Base-by-base conservation (phyloP, 768 basidiomycete genomes). In the Phaeolepiota aurea region DNA sequence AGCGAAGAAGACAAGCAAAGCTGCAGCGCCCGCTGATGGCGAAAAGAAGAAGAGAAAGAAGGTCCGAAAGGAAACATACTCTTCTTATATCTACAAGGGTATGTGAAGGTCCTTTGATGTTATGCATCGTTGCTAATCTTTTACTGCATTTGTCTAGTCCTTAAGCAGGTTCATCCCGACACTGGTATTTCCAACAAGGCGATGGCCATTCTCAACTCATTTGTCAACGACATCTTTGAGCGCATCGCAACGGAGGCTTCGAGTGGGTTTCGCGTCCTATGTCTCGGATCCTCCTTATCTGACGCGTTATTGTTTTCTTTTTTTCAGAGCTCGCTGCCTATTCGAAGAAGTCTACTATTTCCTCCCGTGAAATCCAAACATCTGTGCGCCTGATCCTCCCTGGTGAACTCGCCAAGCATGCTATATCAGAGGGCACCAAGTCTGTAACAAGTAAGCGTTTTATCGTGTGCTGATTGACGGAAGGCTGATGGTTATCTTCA, bases 311-410 rank as follows among this genome's bases (percentile, higher is more conserved):
- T n/a, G n/a, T n/a, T 28, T 28, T 28, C 39, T 38, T 5, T 20
- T 38, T 43, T 45, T 40, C 53, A 90, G 87, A 94, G 68, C 90
- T 98, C 55, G 91, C 93, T 42, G 78, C 89, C 1, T 98, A 98
- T 76, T 96, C 93, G 42, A 94, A 97, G 79, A 94, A 96, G 67
- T 96, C 94, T 2, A 97, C 94, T 32, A 98, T 98, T 62, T 94
- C 93, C 14, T 96, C 91, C 16, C 87, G 94, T 44, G 94, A 98
- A 66, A 98, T 98, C 56, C 94, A 97, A 66, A 98, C 94, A 20
- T 76, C 88, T 30, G 93, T 96, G 38, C 86, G 93, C 43, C 75
- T 94, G 33, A 96, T 98, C 56, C 82, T 98, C 19, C 92, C 93
- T 45, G 94, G 92, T 66, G 93, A 97, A 67, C 79, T 98, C 32